These are phyloP conservation scores for Infundibulicybe gibba DNA, from an alignment of 768 basidiomycete species.

Conservation along the genomic window DNA sequence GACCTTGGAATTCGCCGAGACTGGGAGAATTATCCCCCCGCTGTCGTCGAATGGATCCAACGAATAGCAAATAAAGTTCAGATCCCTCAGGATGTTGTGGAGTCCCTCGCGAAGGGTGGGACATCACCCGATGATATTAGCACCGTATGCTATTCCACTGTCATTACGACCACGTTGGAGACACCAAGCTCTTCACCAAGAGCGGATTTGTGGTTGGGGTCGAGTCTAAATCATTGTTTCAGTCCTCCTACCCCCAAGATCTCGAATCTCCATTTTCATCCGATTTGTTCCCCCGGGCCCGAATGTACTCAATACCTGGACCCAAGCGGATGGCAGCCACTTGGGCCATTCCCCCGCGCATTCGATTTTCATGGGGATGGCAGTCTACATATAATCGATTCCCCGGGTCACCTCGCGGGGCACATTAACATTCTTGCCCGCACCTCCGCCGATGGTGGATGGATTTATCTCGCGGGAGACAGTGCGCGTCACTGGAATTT, in stretches of 20 bases:
- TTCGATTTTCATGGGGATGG: slow-evolving; percentile 57
- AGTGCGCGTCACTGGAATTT: slow-evolving; percentile 54
- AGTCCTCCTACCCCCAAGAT: slow-evolving; percentile 38
- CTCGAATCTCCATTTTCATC: slow-evolving; percentile 26
- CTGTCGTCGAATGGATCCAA: slow-evolving; percentile 21
- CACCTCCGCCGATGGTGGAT: slow-evolving; percentile 47
- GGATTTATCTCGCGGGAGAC: slow-evolving; percentile 57
- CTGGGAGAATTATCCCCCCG: slow-evolving; percentile 35
- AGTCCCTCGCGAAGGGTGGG: slow-evolving; percentile 50
- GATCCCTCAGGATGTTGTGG: slow-evolving; percentile 35
- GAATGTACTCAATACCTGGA: slow-evolving; percentile 36
- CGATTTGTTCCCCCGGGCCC: slow-evolving; percentile 30
- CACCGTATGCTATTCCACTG: slow-evolving; percentile 47
- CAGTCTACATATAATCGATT: slow-evolving; percentile 53
- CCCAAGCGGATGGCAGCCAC: slow-evolving; percentile 27
- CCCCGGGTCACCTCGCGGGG: slow-evolving; percentile 53
- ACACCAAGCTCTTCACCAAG: slow-evolving; percentile 39
- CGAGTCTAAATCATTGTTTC: slow-evolving; percentile 29
- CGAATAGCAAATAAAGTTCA: slow-evolving; percentile 15
- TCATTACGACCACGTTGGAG: slow-evolving; percentile 54
- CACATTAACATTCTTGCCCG: slow-evolving; percentile 56
- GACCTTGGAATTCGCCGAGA: slow-evolving; percentile 58
- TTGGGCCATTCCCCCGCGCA: slow-evolving; percentile 50
- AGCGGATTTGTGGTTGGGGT: slow-evolving; percentile 47
- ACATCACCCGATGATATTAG: slow-evolving; percentile 37